Evolutionary conservation across 257 asterid species (phyloP).

Genomic region (Phtheirospermum japonicum): DNA sequence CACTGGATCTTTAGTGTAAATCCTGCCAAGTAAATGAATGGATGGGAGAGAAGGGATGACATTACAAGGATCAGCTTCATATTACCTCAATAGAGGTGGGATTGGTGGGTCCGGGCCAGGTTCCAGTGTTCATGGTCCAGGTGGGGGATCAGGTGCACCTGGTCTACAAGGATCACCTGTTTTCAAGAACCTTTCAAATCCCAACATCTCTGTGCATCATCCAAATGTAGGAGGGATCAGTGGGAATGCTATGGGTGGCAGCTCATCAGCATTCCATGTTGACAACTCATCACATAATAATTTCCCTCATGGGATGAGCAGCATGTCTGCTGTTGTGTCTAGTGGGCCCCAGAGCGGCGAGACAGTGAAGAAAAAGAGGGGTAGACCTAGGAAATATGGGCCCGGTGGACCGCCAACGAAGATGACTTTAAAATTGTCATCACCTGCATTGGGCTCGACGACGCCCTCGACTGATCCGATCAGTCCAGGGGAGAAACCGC

Average conservation of each 20-base stretch:
- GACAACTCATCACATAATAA: constrained; percentile 37
- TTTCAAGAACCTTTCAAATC: constrained; percentile 43
- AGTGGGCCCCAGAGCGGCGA: constrained; percentile 45
- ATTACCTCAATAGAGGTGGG: constrained; percentile 59
- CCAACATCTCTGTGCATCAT: constrained; percentile 50
- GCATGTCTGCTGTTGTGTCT: constrained; percentile 13
- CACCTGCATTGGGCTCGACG: constrained; percentile 40
- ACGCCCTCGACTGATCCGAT: constrained; percentile 40
- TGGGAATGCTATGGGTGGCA: constrained; percentile 12
- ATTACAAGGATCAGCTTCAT: constrained; percentile 51
- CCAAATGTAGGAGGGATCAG: constrained; percentile 31
- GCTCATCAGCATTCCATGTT: constrained; percentile 33
- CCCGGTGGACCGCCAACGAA: constrained; percentile 61
- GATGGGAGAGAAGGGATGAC: constrained; percentile 61
- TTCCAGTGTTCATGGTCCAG: constrained; percentile 20
- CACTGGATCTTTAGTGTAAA: constrained; percentile 23
- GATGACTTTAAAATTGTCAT: constrained; percentile 52
- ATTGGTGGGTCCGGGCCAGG: constrained; percentile 33
- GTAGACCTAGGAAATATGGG: constrained; percentile 83
- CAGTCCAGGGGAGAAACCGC: constrained; percentile 43
- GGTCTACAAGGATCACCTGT: constrained; percentile 36
- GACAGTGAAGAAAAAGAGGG: constrained; percentile 74
- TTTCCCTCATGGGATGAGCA: constrained; percentile 33
- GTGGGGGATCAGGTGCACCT: constrained; percentile 30
- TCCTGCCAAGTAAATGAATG: constrained; percentile 49